phyloP scores from a whole-genome alignment of 257 asterid species.

The Dorcoceras hygrometricum region DNA sequence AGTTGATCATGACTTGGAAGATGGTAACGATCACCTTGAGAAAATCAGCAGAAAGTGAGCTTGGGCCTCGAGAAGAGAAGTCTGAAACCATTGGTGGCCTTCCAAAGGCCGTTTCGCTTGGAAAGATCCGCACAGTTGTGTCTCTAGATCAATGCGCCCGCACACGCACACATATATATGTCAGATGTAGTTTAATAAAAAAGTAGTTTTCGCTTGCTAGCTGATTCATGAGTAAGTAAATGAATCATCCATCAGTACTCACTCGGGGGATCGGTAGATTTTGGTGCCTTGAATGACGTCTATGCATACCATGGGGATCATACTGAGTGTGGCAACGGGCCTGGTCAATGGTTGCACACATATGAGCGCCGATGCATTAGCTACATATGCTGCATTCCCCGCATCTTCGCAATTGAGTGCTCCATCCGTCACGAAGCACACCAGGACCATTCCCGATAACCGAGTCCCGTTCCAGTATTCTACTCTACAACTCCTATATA shows the following conservation, averaged over 20 bases:
- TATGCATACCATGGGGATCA: slow-evolving; percentile 42
- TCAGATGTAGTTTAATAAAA: too few species aligned
- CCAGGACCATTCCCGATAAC: slow-evolving; percentile 35
- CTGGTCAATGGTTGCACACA: slow-evolving; percentile 50
- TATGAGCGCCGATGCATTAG: slow-evolving; percentile 45
- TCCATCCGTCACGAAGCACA: slow-evolving; percentile 45
- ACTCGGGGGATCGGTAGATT: slow-evolving; percentile 31
- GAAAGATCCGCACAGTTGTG: slow-evolving; percentile 37
- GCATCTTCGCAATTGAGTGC: slow-evolving; percentile 29
- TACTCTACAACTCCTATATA: slow-evolving; percentile 32
- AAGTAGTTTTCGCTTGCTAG: too few species aligned
- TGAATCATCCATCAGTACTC: background rate
- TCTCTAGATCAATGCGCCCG: slow-evolving; percentile 24
- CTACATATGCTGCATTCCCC: slow-evolving; percentile 32
- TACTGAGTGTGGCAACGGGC: slow-evolving; percentile 41
- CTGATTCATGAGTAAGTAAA: too few species aligned
- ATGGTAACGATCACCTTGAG: slow-evolving; percentile 46
- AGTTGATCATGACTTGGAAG: too few species aligned
- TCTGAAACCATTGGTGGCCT: slow-evolving; percentile 41
- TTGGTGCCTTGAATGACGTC: slow-evolving; percentile 50
- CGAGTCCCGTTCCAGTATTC: slow-evolving; percentile 27
- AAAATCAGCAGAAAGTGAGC: slow-evolving; percentile 52
- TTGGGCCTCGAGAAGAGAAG: slow-evolving; percentile 71
- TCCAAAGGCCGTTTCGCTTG: slow-evolving; percentile 37
- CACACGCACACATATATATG: too few species aligned